Evolutionary conservation across 2,329 filamentous ascomycete species (phyloP).

Genomic region (Epichloe gansuensis): DNA sequence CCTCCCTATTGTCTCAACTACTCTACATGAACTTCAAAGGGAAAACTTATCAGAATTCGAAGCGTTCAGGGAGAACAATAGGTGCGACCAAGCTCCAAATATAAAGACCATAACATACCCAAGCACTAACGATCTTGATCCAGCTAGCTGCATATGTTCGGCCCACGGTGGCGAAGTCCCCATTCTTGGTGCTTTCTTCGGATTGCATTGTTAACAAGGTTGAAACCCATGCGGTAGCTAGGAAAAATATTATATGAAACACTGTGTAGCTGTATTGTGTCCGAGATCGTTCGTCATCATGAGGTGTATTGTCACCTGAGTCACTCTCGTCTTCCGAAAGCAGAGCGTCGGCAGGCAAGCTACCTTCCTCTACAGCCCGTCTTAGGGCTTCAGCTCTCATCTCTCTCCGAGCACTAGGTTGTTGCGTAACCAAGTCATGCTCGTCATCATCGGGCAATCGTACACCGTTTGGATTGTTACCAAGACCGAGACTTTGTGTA

Average conservation of each 20-base stretch:
- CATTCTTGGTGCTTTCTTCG: slow-evolving; percentile 45
- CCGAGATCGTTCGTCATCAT: slow-evolving; percentile 76
- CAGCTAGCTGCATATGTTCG: slow-evolving; percentile 95
- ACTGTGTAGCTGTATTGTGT: slow-evolving; percentile 95
- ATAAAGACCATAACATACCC: slow-evolving; percentile 93
- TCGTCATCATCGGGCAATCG: slow-evolving; percentile 59
- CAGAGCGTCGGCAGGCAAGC: slow-evolving; percentile 79
- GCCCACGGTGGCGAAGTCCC: slow-evolving; percentile 83
- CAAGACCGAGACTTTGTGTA: slow-evolving; percentile 72
- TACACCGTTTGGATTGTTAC: slow-evolving; percentile 38
- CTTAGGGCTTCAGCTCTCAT: slow-evolving; percentile 90
- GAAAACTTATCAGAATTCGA: slow-evolving; percentile 39
- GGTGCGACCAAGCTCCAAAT: slow-evolving; percentile 87
- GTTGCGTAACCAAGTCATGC: slow-evolving; percentile 77
- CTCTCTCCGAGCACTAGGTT: slow-evolving; percentile 66
- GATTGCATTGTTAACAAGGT: slow-evolving; percentile 72
- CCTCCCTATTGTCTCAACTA: neutral
- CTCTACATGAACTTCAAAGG: neutral
- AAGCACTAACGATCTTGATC: slow-evolving; percentile 97
- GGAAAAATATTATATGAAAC: slow-evolving; percentile 96
- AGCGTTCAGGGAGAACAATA: slow-evolving; percentile 71
- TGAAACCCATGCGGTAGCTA: slow-evolving; percentile 91
- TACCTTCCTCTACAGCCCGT: slow-evolving; percentile 83
- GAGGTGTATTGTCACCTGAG: slow-evolving; percentile 45
- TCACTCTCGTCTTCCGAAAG: slow-evolving; percentile 61